These are phyloP conservation scores for Trichoderma sp. DNA, from an alignment of 2,329 filamentous ascomycete species.

Conservation along the genomic window DNA sequence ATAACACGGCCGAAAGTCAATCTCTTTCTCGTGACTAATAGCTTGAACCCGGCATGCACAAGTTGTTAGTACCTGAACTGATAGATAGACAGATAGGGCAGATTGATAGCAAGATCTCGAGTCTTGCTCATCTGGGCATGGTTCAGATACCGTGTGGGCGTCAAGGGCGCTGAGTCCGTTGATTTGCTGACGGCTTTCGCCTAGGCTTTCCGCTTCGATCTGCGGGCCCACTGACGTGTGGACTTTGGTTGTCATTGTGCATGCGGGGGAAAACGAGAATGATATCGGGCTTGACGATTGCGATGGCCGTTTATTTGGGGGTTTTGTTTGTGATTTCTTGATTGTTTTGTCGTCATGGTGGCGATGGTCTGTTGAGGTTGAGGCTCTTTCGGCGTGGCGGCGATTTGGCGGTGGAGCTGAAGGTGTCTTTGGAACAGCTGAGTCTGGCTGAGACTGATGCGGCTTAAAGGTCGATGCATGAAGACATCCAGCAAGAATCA, in stretches of 20 bases:
- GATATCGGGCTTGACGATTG: not conserved
- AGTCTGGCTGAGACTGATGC: no score
- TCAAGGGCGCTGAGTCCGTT: no score
- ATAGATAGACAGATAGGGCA: not conserved
- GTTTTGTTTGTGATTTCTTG: not conserved
- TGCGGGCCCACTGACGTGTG: not conserved
- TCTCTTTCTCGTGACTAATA: constrained; percentile 1
- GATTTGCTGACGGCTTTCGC: not conserved
- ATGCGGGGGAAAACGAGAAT: constrained; percentile 5
- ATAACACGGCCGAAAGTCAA: not conserved
- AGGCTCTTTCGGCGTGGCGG: not conserved
- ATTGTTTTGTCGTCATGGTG: constrained; percentile 2
- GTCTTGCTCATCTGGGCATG: not conserved
- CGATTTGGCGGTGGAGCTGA: constrained; percentile 5
- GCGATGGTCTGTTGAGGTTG: constrained; percentile 8
- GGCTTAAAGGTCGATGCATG: no score
- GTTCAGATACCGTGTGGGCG: no score
- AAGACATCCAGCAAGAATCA: no score
- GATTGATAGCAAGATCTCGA: not conserved
- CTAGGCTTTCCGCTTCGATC: not conserved
- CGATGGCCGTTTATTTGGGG: not conserved
- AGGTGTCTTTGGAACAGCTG: not conserved
- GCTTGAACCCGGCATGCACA: not conserved
- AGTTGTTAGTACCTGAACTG: not conserved
- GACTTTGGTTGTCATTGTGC: not conserved